Base-by-base conservation (phyloP, 257 asterid species). In the Solanum arcanum region DNA sequence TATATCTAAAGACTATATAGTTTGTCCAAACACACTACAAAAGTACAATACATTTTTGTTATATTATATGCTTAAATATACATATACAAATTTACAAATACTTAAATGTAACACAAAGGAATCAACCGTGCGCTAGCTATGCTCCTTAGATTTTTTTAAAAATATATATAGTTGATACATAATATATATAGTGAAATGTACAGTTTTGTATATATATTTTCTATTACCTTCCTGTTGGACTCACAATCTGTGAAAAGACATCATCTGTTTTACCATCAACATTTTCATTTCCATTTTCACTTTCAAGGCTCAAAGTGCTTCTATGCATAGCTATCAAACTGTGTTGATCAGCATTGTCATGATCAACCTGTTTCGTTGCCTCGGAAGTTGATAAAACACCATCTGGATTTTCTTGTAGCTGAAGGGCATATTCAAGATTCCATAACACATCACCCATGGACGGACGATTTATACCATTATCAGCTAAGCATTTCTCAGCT, bases 401-500 rank as follows among this genome's bases (percentile, higher is more conserved):
- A 21, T 83, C 86, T 4, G 83, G 91, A 81, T 88, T 94, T 9
- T 94, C 98, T 31, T 94, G 94, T 35, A 92, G 86, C 41, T 96
- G 98, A 39, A 96, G 90, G 0, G 97, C 94, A 1, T 89, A 92
- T 83, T 96, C 99, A 3, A 96, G 89, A 88, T 94, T 95, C 98
- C 99, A 96, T 7, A 95, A 60, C 75, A 95, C 95, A 62, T 96
- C 99, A 0, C 98, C 99, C 98, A 96, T 95, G 4, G 95, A 89
- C 0, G 98, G 99, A 11, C 99, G 91, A 11, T 95, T 94, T 0
- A 75, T 41, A 4, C 98, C 97, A 5, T 95, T 97, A 86, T 96
- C 98, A 0, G 96, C 88, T 90, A 96, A 90, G 87, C 99, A 96
- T 87, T 96, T 96, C 90, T 91, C 95, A 0, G 98, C 98, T 0